Evolutionary conservation across 768 basidiomycete genomes (phyloP), one percentile per base, ranked within the genome.

Genomic region (Pulveroboletus frians): DNA sequence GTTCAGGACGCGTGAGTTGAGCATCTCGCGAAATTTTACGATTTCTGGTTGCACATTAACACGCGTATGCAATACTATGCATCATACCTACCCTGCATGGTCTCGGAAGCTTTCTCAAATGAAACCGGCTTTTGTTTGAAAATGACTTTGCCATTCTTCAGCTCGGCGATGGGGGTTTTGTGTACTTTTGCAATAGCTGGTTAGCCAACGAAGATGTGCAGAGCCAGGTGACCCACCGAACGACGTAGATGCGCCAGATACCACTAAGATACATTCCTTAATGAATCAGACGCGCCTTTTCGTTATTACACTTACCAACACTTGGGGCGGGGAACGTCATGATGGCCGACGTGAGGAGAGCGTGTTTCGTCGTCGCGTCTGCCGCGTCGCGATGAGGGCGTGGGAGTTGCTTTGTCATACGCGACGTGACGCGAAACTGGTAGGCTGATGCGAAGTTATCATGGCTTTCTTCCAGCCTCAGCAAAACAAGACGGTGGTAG

Each of bases 21-120:
- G 69, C 79, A 85, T 81, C 51, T 79, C 77, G 10, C 89, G 80
- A 65, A 90, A 89, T 56, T 77, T 78, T 41, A 91, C 84, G 30
- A 86, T 85, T 63, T 88, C 86, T 90, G 56, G 9, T 30, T 26
- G 38, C 13, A 45, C 17, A 32, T 62, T 53, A 38, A 45, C 3
- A 47, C 10, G 11, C 29, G 21, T 30, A 30, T 2, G 43, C 6
- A 27, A 45, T 17, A 27, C 17, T 0, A 29, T 13, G 27, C 20
- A 38, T 36, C 10, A 43, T 45, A 63, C 75, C 41, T 50, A 85
- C 90, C 88, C 76, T 86, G 84, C 59, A 92, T 75, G 14, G 88
- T 89, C 62, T 90, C 87, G 6, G 85, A 85, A 57, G 81, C 74
- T 64, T 88, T 89, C 69, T 90, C 86, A 42, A 88, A 79, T 0